A percentile compares a stretch with the other conserved stretches of the same genome.
Conservation (phyloP, 257 asterid genomes). For the Solanum dulcamara region DNA sequence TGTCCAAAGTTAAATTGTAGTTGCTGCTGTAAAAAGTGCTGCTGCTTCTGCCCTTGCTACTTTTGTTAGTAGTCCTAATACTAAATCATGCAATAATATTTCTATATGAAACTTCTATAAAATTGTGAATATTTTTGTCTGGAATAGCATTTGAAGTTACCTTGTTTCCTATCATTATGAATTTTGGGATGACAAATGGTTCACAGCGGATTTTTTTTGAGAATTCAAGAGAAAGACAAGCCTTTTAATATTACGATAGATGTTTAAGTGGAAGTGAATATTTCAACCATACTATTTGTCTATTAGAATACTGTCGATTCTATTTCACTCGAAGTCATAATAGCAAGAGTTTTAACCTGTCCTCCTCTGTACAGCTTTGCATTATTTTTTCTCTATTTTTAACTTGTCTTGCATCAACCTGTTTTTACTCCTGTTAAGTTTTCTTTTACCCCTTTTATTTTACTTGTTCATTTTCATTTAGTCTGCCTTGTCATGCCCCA, state of each 20-base stretch:
- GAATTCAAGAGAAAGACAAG: no score
- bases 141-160: background rate
- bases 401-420: background rate
- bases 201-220: no score
- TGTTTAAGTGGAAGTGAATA: background rate
- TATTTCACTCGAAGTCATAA: background rate
- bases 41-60: conserved; percentile 47
- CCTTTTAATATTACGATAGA: background rate
- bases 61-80: conserved; percentile 32
- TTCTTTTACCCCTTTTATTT: background rate
- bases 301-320: background rate
- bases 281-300: background rate
- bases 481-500: background rate
- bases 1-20: conserved; percentile 34
- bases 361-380: background rate
- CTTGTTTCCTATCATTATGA: background rate
- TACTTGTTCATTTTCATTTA: background rate
- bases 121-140: background rate
- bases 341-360: no score
- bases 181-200: background rate
- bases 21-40: conserved; percentile 37
- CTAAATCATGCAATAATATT: background rate
- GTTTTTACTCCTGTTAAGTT: background rate
- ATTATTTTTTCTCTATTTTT: background rate
- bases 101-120: background rate